phyloP scores from a whole-genome alignment of 768 basidiomycete genomes.

The Mrakia blollopis region DNA sequence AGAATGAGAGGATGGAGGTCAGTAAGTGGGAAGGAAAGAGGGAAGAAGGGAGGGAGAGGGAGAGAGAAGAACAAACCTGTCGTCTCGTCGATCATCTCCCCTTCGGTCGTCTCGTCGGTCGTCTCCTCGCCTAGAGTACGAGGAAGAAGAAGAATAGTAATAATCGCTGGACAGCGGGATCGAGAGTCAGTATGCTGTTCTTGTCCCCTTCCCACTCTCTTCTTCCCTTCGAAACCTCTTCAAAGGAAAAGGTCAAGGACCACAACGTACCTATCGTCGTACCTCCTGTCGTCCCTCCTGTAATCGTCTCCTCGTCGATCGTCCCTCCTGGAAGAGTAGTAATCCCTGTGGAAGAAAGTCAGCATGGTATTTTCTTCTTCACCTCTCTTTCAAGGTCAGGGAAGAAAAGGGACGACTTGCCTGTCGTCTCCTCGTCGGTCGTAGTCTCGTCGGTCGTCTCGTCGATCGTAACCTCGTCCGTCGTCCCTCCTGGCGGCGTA shows the following conservation, averaged over 20 bases:
- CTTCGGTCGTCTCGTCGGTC: conserved; percentile 32
- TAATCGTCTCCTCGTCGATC: conserved; percentile 24
- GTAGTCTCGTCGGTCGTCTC: conserved; percentile 47
- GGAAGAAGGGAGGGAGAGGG: not conserved
- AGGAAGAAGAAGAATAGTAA: conserved; percentile 16
- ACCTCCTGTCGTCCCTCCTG: conserved; percentile 28
- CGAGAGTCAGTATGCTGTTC: conserved; percentile 18
- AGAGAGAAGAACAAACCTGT: not conserved
- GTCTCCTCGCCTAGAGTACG: conserved; percentile 31
- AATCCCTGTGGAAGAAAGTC: conserved; percentile 22
- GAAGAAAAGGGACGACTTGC: not conserved
- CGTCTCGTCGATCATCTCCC: conserved; percentile 13
- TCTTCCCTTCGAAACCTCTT: not conserved
- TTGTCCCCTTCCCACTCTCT: not conserved
- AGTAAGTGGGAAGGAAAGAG: not conserved
- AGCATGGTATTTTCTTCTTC: not conserved
- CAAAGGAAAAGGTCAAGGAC: not conserved
- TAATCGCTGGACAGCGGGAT: not conserved
- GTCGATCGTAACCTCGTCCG: conserved; percentile 36
- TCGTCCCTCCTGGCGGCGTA: conserved; percentile 49
- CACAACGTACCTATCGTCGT: conserved; percentile 23
- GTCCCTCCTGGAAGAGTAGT: not conserved
- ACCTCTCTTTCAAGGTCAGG: not conserved
- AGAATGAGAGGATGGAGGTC: not conserved
- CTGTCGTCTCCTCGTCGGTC: conserved; percentile 29